Percentiles rank a stretch among this genome's conserved stretches.
Evolutionary conservation across 2,329 filamentous ascomycete genomes (phyloP).

Genomic region (Graphiopsis chlorocephala): DNA sequence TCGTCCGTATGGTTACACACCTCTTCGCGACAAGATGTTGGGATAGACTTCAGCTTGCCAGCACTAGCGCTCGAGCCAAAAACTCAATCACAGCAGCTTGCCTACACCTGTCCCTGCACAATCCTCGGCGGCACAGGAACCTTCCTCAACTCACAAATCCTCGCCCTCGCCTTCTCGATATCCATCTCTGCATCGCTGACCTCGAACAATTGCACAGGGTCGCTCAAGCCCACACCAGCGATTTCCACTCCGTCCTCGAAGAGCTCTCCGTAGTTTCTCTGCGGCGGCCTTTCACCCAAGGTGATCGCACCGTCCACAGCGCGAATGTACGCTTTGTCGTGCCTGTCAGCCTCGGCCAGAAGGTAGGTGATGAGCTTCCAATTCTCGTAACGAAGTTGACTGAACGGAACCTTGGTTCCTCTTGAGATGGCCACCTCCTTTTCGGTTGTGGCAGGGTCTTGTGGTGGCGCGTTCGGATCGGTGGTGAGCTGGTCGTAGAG

Average conservation of each 20-base stretch:
- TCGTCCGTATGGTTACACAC: too few species aligned
- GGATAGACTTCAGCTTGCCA: background rate
- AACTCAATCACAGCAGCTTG: background rate
- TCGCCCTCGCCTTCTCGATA: conserved; percentile 10
- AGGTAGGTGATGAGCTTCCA: conserved; percentile 50
- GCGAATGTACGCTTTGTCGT: conserved; percentile 26
- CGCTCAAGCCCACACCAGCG: background rate
- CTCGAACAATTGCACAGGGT: background rate
- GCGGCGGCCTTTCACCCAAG: conserved; percentile 23
- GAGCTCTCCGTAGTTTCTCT: conserved; percentile 4
- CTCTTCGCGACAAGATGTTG: background rate
- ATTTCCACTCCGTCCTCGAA: conserved; percentile 4
- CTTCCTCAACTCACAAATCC: conserved; percentile 13
- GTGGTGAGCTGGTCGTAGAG: conserved; percentile 47
- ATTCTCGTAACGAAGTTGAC: conserved; percentile 48
- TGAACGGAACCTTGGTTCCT: conserved; percentile 36
- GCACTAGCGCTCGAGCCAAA: background rate
- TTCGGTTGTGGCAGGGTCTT: background rate
- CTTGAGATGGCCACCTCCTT: background rate
- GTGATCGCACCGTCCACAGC: conserved; percentile 31
- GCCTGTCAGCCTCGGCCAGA: conserved; percentile 33
- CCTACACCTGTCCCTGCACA: background rate
- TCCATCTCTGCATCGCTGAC: background rate
- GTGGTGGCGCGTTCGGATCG: conserved; percentile 31
- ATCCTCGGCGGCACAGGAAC: background rate